Conservation (phyloP, 805 yeast genomes). For the Monosporozyma yasuniensis region DNA sequence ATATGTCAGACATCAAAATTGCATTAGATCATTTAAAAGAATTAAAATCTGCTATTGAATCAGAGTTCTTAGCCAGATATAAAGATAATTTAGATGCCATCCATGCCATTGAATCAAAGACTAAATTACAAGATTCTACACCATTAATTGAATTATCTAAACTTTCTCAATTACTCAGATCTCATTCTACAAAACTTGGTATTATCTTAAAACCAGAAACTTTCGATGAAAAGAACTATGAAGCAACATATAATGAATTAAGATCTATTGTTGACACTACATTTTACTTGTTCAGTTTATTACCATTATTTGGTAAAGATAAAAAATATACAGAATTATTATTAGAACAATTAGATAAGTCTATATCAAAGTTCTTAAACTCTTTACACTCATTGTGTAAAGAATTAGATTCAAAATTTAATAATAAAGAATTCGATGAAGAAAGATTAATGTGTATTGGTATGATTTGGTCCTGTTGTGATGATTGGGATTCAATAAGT, state of each 20-base stretch:
- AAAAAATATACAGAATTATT: conserved; percentile 16
- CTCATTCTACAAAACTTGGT: conserved; percentile 65
- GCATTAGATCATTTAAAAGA: conserved; percentile 3
- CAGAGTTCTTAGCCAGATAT: conserved; percentile 20
- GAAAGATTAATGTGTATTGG: conserved; percentile 54
- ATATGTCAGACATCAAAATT: conserved; percentile 17
- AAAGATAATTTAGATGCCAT: conserved; percentile 11
- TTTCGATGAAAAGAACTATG: conserved; percentile 15
- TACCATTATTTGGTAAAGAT: conserved; percentile 25
- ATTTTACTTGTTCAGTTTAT: conserved; percentile 18
- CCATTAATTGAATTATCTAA: conserved; percentile 45
- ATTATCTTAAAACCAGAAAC: conserved; percentile 23
- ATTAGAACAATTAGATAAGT: conserved; percentile 14
- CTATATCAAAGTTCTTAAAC: conserved; percentile 15
- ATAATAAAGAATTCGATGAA: conserved; percentile 22
- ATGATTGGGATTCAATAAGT: conserved; percentile 35
- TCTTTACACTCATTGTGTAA: conserved; percentile 16
- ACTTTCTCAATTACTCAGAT: conserved; percentile 49
- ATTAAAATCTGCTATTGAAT: conserved; percentile 9
- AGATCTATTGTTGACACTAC: conserved; percentile 20
- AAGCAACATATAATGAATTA: conserved; percentile 23
- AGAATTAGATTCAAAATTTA: conserved; percentile 16
- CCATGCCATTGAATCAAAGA: conserved; percentile 16
- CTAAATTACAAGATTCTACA: conserved; percentile 22
- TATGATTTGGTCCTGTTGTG: conserved; percentile 63